Evolutionary conservation across 306 rosid genomes (phyloP).

Genomic region (Dryas alaskensis): DNA sequence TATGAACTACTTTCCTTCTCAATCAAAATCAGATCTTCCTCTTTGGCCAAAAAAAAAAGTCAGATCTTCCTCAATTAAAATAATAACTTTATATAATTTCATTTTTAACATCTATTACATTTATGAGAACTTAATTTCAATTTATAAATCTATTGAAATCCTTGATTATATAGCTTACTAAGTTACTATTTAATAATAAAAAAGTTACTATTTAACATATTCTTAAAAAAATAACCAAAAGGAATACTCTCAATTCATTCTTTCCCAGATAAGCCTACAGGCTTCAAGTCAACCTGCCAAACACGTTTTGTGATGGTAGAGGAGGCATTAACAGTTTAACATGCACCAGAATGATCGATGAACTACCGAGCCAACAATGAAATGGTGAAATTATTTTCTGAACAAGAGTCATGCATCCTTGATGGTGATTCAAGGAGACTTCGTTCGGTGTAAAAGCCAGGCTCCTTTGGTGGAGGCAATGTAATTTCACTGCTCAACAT

Average conservation of each 20-base stretch:
- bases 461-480: conserved; percentile 21
- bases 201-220: too few relatives aligned
- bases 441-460: conserved; percentile 19
- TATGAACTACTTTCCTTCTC: too few relatives aligned
- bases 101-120: too few relatives aligned
- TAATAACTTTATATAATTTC: too few relatives aligned
- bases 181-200: too few relatives aligned
- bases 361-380: neutral
- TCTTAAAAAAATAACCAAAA: too few relatives aligned
- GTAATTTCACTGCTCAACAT: conserved; percentile 16
- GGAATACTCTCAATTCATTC: neutral
- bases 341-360: neutral
- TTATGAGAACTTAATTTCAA: too few relatives aligned
- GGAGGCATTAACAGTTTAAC: neutral
- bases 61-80: too few relatives aligned
- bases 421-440: neutral
- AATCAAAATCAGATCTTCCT: too few relatives aligned
- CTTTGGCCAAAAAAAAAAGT: too few relatives aligned
- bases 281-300: neutral
- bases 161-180: too few relatives aligned
- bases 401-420: neutral
- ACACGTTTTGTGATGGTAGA: neutral
- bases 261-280: neutral
- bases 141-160: too few relatives aligned
- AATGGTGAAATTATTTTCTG: neutral